phyloP scores from a whole-genome alignment of 352 stramenopile genomes.

The Globisporangium alternatum region DNA sequence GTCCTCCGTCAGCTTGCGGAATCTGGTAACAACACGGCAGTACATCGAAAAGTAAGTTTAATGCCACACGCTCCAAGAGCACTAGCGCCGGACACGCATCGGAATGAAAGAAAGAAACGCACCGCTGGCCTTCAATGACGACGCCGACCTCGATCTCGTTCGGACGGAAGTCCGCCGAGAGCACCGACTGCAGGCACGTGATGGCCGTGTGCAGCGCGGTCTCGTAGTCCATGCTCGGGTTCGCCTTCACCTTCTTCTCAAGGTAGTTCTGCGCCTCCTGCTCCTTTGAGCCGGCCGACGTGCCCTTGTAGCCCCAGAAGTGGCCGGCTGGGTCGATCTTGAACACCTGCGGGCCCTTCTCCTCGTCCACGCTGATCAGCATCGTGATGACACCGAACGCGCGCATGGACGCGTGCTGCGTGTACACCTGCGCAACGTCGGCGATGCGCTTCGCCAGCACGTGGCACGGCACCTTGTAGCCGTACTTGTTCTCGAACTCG shows the following conservation, averaged over 20 bases:
- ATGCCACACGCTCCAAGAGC: conserved; percentile 20
- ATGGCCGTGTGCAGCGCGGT: conserved; percentile 96
- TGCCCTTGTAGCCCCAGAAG: conserved; percentile 94
- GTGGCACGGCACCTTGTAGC: conserved; percentile 94
- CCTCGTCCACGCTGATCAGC: conserved; percentile 97
- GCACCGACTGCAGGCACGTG: conserved; percentile 95
- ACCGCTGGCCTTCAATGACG: conserved; percentile 54
- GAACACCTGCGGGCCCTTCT: conserved; percentile 97
- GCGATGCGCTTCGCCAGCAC: conserved; percentile 96
- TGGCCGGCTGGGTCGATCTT: conserved; percentile 99
- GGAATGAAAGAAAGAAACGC: conserved; percentile 43
- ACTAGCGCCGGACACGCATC: neutral
- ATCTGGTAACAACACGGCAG: conserved; percentile 49
- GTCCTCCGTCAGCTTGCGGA: conserved; percentile 93
- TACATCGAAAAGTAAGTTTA: neutral
- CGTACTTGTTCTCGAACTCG: conserved; percentile 97
- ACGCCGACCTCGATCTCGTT: conserved; percentile 94
- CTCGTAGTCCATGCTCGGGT: conserved; percentile 89
- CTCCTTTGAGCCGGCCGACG: conserved; percentile 94
- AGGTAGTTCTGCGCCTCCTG: conserved; percentile 99
- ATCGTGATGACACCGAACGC: conserved; percentile 95
- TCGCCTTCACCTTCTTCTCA: conserved; percentile 96
- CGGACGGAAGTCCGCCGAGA: conserved; percentile 97
- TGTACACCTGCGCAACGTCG: conserved; percentile 96
- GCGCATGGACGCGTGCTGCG: conserved; percentile 93